phyloP scores from a whole-genome alignment of 129 eudicot genomes.

The Apium graveolens region DNA sequence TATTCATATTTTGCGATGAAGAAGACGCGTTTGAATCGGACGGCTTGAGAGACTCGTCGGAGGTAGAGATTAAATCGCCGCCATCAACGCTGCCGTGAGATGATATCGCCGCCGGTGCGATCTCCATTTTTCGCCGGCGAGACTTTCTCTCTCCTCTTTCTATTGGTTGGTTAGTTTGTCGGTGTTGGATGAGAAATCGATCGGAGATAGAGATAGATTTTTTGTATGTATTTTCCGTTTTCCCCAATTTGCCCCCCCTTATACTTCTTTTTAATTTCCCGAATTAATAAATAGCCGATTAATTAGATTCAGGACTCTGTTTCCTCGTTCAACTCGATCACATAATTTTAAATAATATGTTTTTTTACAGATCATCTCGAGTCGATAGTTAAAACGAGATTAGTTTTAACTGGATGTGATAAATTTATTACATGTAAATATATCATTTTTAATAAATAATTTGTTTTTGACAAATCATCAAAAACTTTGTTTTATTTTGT shows the following conservation, averaged over 20 bases:
- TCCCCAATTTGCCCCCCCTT: slow-evolving; percentile 6
- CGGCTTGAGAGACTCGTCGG: slow-evolving; percentile 18
- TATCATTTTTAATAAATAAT: no score
- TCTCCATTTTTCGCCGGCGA: slow-evolving; percentile 29
- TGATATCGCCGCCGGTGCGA: slow-evolving; percentile 34
- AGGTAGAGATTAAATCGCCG: neutral
- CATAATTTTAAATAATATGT: no score
- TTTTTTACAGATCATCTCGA: no score
- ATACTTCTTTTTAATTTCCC: neutral
- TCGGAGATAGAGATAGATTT: neutral
- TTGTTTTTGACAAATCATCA: no score
- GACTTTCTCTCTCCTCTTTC: slow-evolving; percentile 8
- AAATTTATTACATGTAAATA: no score
- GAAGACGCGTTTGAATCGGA: slow-evolving; percentile 15
- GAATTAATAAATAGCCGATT: neutral
- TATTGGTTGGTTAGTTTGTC: neutral
- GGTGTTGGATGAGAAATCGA: slow-evolving; percentile 8
- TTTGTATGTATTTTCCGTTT: neutral
- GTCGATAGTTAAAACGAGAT: no score
- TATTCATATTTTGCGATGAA: slow-evolving; percentile 10
- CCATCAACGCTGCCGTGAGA: slow-evolving; percentile 17
- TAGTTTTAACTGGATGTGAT: no score
- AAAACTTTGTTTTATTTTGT: no score
- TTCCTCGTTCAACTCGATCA: no score
- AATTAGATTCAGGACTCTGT: neutral